A percentile compares a stretch with the other conserved stretches of the same genome.
These are phyloP conservation scores for Gynochthodes officinalis DNA, from an alignment of 257 asterid genomes.

Conservation along the genomic window DNA sequence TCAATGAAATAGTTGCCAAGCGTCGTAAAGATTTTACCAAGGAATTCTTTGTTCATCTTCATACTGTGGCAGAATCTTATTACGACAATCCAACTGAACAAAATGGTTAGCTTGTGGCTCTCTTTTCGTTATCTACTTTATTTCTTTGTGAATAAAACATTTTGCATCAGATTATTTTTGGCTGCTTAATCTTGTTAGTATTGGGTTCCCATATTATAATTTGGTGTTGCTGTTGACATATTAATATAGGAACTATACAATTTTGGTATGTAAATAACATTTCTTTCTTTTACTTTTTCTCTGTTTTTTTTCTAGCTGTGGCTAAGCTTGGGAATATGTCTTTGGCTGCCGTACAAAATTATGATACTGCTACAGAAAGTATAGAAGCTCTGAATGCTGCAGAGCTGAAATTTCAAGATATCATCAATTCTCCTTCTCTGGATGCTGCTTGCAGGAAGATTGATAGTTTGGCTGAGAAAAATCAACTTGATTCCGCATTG, in stretches of 20 bases:
- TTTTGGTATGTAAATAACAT: neutral
- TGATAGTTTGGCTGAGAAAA: conserved; percentile 77
- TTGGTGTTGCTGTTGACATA: neutral
- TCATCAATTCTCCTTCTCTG: conserved; percentile 78
- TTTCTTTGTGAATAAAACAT: neutral
- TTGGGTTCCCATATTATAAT: neutral
- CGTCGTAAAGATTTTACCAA: conserved; percentile 95
- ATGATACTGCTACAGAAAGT: conserved; percentile 73
- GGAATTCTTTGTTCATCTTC: conserved; percentile 82
- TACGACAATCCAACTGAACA: conserved; percentile 72
- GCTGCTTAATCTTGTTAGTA: conserved; percentile 9
- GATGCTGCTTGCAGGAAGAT: conserved; percentile 90
- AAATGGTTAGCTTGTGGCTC: conserved; percentile 49
- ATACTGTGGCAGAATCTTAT: conserved; percentile 73
- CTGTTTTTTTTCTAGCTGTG: conserved; percentile 46
- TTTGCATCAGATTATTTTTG: conserved; percentile 5
- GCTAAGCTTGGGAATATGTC: conserved; percentile 68
- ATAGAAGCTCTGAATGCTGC: conserved; percentile 72
- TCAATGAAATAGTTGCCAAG: conserved; percentile 69
- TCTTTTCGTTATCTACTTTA: neutral
- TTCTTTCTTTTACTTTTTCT: neutral
- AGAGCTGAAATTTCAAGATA: conserved; percentile 84
- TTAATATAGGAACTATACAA: neutral
- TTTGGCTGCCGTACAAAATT: conserved; percentile 79
- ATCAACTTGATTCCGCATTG: conserved; percentile 83